Evolutionary conservation across 495 filamentous ascomycete genomes (phyloP), one percentile per base, ranked within the genome.

Genomic region (Trichoderma asperelloides): DNA sequence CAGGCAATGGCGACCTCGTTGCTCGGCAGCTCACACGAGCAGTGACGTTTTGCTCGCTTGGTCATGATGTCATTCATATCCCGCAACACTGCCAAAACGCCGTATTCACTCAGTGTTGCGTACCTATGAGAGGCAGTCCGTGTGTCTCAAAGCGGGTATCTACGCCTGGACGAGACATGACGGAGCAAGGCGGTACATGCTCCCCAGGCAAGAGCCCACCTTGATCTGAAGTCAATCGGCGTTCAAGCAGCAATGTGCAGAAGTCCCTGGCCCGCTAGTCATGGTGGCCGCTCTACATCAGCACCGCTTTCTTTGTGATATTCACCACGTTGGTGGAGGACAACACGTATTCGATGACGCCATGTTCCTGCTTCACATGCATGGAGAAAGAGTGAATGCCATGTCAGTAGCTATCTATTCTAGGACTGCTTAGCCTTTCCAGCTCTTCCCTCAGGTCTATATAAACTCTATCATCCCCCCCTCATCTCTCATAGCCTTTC

Each of bases 291-390:
- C 55, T 9, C 8, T 21, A 28, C 18, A 51, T 51, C 18, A 16
- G 21, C 16, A 23, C 47, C 16, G 9, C 6, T n/a, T 21, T 51
- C 9, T 12, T 45, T 9, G 41, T 12, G 16, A 3, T 21, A 51
- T 51, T 47, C 21, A 18, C 27, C 25, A 60, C 30, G 55, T 25
- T 60, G 30, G 15, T 28, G 25, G 9, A 3, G 13, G 7, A 5
- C 16, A 60, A 21, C 2, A 60, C n/a, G 55, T 15, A 21, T 60
- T 60, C 55, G 23, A 60, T 60, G 55, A 60, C 55, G 55, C 55
- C 55, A 60, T 60, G 55, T 60, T 60, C 55, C 55, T 60, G 55
- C 55, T 60, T 60, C 55, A 60, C 55, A 60, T 60, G 55, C 33
- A 60, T 60, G 23, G 55, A 2, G 23, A 18, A 60, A 21, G 9